Conservation (phyloP, 495 filamentous ascomycete genomes). For the Cenococcum geophilum region DNA sequence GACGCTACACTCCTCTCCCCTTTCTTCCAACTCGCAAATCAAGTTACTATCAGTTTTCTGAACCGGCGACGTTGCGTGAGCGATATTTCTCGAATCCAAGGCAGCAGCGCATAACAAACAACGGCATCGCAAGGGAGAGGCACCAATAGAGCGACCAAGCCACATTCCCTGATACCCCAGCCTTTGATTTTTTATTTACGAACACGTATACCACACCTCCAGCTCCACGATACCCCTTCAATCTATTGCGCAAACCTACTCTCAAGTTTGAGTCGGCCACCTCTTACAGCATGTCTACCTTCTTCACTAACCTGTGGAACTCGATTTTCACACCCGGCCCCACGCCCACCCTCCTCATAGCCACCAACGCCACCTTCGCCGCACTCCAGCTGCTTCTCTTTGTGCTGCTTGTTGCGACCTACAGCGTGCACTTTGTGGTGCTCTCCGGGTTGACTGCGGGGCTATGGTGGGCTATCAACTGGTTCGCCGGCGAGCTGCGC, state of each 20-base stretch:
- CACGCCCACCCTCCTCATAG: constrained; percentile 78
- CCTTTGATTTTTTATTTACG: background rate
- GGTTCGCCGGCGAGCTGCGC: constrained; percentile 81
- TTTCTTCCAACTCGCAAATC: too few species aligned
- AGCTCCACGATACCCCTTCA: background rate
- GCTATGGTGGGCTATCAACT: constrained; percentile 91
- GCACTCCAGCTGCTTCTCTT: constrained; percentile 74
- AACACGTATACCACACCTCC: too few species aligned
- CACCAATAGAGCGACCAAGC: background rate
- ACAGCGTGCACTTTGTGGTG: constrained; percentile 80
- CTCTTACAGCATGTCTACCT: constrained; percentile 60
- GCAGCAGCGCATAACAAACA: background rate
- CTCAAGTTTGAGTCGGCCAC: background rate
- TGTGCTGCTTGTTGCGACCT: constrained; percentile 68
- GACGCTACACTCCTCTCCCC: too few species aligned
- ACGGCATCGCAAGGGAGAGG: background rate
- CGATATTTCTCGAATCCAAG: background rate
- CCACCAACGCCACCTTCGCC: constrained; percentile 85
- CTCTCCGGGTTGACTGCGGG: constrained; percentile 71
- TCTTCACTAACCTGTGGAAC: constrained; percentile 75
- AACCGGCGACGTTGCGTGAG: background rate
- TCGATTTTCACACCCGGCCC: constrained; percentile 90
- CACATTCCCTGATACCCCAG: background rate
- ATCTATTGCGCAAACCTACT: background rate
- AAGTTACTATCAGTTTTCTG: background rate